A percentile compares a stretch with the other conserved stretches of the same genome.
These are phyloP conservation scores for Auriculariales sp. DNA, from an alignment of 768 basidiomycete species.

Conservation along the genomic window DNA sequence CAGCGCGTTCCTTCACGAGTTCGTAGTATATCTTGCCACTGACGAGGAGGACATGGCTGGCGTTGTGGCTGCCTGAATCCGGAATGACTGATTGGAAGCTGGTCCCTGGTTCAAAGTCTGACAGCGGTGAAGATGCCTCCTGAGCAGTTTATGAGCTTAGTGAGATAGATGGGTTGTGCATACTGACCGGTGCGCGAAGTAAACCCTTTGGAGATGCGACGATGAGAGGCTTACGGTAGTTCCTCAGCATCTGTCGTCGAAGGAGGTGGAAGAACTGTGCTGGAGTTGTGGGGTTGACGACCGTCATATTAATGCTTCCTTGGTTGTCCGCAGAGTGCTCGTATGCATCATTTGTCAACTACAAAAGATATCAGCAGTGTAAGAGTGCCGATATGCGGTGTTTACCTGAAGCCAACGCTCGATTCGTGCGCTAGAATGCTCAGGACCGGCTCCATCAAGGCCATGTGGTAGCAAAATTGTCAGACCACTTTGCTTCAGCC, in stretches of 20 bases:
- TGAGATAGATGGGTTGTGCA: not conserved
- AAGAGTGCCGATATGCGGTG: not conserved
- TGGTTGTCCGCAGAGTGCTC: conserved; percentile 11
- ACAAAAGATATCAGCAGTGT: not conserved
- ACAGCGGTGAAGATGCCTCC: conserved; percentile 59
- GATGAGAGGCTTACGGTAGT: conserved; percentile 76
- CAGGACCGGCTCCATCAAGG: conserved; percentile 83
- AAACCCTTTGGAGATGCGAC: conserved; percentile 78
- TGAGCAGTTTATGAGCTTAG: conserved; percentile 14
- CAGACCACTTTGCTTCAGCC: conserved; percentile 83
- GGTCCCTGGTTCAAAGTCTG: conserved; percentile 44
- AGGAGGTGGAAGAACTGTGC: conserved; percentile 89
- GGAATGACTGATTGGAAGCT: conserved; percentile 54
- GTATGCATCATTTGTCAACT: conserved; percentile 71
- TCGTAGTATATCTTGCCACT: conserved; percentile 86
- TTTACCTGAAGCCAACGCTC: conserved; percentile 84
- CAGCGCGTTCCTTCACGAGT: conserved; percentile 52
- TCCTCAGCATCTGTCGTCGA: conserved; percentile 71
- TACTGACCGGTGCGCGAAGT: conserved; percentile 54
- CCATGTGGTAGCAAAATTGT: conserved; percentile 81
- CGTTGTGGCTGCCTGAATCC: conserved; percentile 29
- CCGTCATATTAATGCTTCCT: conserved; percentile 65
- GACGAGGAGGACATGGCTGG: conserved; percentile 55
- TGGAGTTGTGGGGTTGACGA: conserved; percentile 76
- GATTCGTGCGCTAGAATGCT: conserved; percentile 79